Evolutionary conservation across 1,284 basidiomycete species (phyloP), one percentile per base, ranked within the genome.

Genomic region (Hypsizygus ulmarius): DNA sequence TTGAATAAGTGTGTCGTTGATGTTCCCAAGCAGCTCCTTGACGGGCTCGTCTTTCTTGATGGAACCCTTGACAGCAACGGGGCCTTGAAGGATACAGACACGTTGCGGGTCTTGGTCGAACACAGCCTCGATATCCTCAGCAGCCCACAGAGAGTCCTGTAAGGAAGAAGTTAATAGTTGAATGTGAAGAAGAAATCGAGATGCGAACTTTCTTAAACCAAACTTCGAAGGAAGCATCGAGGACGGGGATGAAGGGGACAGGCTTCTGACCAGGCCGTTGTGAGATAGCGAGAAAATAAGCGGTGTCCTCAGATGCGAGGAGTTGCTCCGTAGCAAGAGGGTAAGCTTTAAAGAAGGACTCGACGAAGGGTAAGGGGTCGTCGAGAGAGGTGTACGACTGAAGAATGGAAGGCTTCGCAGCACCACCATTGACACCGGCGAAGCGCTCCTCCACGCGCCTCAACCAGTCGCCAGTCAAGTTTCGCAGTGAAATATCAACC

Each of bases 21-120:
- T 89, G 67, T 87, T 88, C 48, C 91, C 93, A 43, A 99, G 81
- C 56, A 99, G 77, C 39, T 96, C 90, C 63, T 86, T 89, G 66
- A 98, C 89, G 6, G 96, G 93, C 68, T 97, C 93, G 61, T 99
- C 92, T 68, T 93, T 96, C 61, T 86, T 76, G 42, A 74, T 87
- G 12, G 92, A 84, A 69, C 93, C 86, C 68, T 90, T 93, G 54
- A 84, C 93, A 1, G 96, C 95, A 45, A 99, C 88, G 9, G 97
- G 96, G 25, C 97, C 96, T 70, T 97, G 95, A 42, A 99, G 81
- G 61, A 99, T 97, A 66, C 93, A 97, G 32, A 99, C 95, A 58
- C 97, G 88, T 70, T 99, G 92, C 27, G 96, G 92, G 68, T 97
- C 95, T 71, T 95, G 93, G 69, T 97, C 97, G 60, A 98, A 95